Evolutionary conservation across 495 filamentous ascomycete species (phyloP).

Genomic region (Neurospora hispaniola): DNA sequence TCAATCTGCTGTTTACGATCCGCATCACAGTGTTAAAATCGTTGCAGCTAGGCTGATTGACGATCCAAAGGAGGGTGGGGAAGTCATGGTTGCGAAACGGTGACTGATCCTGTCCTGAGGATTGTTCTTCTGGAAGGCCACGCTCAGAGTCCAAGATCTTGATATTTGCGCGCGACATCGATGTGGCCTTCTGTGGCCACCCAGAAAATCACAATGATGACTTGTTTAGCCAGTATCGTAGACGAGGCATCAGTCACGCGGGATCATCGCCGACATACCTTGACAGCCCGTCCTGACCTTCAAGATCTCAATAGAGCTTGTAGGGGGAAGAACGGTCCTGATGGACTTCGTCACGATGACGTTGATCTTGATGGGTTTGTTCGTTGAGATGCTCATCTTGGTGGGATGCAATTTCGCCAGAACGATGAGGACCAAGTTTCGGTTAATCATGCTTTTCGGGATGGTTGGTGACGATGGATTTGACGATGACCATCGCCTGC

Average conservation of each 20-base stretch:
- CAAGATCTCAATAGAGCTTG: neutral
- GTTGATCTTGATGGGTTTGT: too few species aligned
- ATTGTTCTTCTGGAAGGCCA: neutral
- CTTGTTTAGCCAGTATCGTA: neutral
- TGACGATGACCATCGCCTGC: too few species aligned
- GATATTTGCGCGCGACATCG: neutral
- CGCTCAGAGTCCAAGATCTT: neutral
- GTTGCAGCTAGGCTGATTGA: neutral
- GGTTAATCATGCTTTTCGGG: too few species aligned
- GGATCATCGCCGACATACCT: neutral
- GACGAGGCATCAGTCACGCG: neutral
- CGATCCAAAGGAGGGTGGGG: neutral
- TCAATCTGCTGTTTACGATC: neutral
- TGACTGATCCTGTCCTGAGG: neutral
- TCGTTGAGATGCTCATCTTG: too few species aligned
- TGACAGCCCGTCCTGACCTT: neutral
- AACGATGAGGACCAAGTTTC: too few species aligned
- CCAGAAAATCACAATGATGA: neutral
- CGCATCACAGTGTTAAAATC: neutral
- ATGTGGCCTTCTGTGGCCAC: neutral
- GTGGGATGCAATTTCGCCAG: too few species aligned
- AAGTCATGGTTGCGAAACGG: neutral
- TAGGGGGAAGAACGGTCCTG: too few species aligned
- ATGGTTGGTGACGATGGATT: too few species aligned
- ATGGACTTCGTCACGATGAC: too few species aligned